Evolutionary conservation across 768 basidiomycete genomes (phyloP).

Genomic region (Galerina sulciceps): DNA sequence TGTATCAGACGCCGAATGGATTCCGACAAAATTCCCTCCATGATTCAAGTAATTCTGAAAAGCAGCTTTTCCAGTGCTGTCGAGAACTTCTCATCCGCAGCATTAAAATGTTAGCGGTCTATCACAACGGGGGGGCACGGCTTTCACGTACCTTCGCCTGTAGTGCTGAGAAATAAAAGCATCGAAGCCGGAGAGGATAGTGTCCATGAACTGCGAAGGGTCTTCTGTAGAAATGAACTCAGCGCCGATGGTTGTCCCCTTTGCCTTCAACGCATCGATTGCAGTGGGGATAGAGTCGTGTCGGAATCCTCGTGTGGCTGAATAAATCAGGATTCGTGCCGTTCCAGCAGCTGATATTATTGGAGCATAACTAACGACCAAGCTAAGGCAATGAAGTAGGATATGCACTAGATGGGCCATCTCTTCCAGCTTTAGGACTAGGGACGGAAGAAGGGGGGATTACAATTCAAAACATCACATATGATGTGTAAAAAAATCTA

Average conservation of each 20-base stretch:
- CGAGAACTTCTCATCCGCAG: slow-evolving; percentile 50
- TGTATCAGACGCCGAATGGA: slow-evolving; percentile 70
- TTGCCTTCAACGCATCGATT: slow-evolving; percentile 54
- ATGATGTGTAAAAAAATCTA: no score
- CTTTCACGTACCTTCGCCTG: slow-evolving; percentile 59
- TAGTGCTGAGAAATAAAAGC: slow-evolving; percentile 74
- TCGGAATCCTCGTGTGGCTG: slow-evolving; percentile 63
- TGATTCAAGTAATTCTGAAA: slow-evolving; percentile 66
- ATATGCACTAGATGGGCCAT: background rate
- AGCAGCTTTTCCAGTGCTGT: slow-evolving; percentile 59
- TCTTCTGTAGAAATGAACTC: slow-evolving; percentile 73
- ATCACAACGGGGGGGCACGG: background rate
- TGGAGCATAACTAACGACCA: background rate
- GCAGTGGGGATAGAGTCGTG: slow-evolving; percentile 82
- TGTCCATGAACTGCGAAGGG: slow-evolving; percentile 54
- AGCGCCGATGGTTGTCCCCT: slow-evolving; percentile 49
- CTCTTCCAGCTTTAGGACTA: background rate
- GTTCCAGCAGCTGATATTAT: slow-evolving; percentile 6
- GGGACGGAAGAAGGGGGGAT: no score
- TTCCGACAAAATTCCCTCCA: slow-evolving; percentile 73
- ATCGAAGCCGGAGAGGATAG: slow-evolving; percentile 59
- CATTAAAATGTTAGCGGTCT: background rate
- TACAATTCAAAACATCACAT: no score
- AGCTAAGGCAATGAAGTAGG: background rate
- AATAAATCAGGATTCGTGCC: slow-evolving; percentile 61